Evolutionary conservation across 2,329 filamentous ascomycete species (phyloP).

Genomic region (Paecilomyces formosus): DNA sequence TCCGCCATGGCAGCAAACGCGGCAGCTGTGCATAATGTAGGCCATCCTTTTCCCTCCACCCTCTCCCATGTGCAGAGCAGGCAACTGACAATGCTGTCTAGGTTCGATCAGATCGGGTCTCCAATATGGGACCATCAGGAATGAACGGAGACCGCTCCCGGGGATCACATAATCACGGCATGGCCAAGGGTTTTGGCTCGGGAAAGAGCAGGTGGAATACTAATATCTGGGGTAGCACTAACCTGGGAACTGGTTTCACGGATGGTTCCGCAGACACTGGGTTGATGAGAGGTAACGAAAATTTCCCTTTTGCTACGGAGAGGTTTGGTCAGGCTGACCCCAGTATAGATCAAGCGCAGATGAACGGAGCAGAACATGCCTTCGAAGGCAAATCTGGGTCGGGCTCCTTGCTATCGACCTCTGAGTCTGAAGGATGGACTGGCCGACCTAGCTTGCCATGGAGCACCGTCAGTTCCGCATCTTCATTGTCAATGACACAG

Average conservation of each 20-base stretch:
- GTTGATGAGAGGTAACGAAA: conserved; percentile 41
- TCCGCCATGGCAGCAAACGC: conserved; percentile 30
- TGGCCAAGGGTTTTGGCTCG: conserved; percentile 38
- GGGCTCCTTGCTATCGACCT: conserved; percentile 59
- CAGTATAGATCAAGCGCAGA: not conserved
- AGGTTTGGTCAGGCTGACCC: not conserved
- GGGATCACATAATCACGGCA: conserved; percentile 28
- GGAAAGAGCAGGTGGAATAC: conserved; percentile 37
- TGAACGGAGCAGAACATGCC: conserved; percentile 13
- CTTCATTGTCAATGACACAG: conserved; percentile 38
- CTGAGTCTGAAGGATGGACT: conserved; percentile 60
- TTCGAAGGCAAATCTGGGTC: conserved; percentile 59
- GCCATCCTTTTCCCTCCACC: conserved; percentile 7
- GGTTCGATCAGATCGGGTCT: conserved; percentile 28
- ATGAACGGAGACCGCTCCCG: conserved; percentile 27
- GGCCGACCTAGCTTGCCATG: conserved; percentile 49
- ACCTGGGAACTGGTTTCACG: conserved; percentile 39
- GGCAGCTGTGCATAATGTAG: conserved; percentile 30
- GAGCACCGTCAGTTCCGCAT: conserved; percentile 45
- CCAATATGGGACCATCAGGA: conserved; percentile 31
- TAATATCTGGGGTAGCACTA: conserved; percentile 47
- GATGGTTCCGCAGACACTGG: conserved; percentile 40
- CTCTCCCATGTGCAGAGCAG: not conserved
- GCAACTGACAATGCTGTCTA: conserved; percentile 9
- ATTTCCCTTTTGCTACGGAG: not conserved